A percentile compares a stretch with the other conserved stretches of the same genome.
Conservation (phyloP, 192 early-diverging fungal genomes). For the Backusella liffmaniae region DNA sequence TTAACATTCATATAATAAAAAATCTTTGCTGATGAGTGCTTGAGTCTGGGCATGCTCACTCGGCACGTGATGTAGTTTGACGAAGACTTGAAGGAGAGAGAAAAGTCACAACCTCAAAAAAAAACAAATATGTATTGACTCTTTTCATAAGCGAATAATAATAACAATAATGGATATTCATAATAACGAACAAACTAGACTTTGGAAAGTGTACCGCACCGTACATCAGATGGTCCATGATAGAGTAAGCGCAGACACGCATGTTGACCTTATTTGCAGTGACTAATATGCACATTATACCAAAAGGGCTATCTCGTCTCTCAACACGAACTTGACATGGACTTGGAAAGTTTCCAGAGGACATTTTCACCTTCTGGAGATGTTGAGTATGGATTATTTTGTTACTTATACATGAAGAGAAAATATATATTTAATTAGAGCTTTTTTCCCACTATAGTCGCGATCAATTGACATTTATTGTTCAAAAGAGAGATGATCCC, state of each 20-base stretch:
- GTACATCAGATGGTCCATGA: constrained; percentile 88
- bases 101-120: background rate
- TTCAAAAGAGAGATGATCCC: constrained; percentile 77
- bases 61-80: background rate
- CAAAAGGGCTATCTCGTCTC: constrained; percentile 81
- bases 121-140: background rate
- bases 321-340: constrained; percentile 75
- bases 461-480: constrained; percentile 77
- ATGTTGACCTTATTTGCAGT: background rate
- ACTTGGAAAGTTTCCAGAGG: constrained; percentile 75
- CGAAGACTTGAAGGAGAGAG: background rate
- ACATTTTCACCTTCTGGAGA: constrained; percentile 67
- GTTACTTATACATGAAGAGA: background rate
- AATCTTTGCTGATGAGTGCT: no score
- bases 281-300: background rate
- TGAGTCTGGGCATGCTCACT: background rate
- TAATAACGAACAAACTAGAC: constrained; percentile 60
- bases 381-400: constrained; percentile 64
- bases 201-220: constrained; percentile 87
- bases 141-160: background rate
- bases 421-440: background rate
- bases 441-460: constrained; percentile 49
- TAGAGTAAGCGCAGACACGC: constrained; percentile 51
- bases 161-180: background rate
- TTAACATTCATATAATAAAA: no score